These are phyloP conservation scores for Saccharum hybrid DNA, from an alignment of 202 grass and related monocot genomes.

Conservation along the genomic window DNA sequence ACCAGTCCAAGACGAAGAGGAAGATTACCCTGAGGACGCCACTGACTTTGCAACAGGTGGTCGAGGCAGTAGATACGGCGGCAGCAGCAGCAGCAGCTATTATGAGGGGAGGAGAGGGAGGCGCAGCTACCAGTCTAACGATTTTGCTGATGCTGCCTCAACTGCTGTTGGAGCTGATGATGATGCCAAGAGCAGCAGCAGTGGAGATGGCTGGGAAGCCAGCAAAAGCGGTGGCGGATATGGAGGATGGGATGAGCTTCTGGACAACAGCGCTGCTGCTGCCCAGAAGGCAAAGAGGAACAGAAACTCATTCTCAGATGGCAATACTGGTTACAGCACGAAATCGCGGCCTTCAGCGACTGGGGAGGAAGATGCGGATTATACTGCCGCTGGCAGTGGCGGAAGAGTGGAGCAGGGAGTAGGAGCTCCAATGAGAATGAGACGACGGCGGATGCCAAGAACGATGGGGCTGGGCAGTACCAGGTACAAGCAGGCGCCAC, in stretches of 20 bases:
- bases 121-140: conserved; percentile 29
- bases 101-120: not conserved
- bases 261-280: not conserved
- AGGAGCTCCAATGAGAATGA: conserved; percentile 26
- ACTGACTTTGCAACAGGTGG: conserved; percentile 14
- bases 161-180: not conserved
- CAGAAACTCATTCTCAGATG: conserved; percentile 3
- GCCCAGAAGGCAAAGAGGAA: not conserved
- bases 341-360: not conserved
- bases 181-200: conserved; percentile 4
- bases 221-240: conserved; percentile 7
- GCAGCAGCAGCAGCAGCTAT: not conserved
- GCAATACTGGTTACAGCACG: not conserved
- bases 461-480: conserved; percentile 36
- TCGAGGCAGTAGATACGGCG: not conserved
- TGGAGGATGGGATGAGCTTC: conserved; percentile 57
- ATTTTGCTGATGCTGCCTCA: conserved; percentile 9
- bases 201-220: not conserved
- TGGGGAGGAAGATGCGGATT: not conserved
- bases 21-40: conserved; percentile 3
- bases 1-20: conserved; percentile 16
- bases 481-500: conserved; percentile 63
- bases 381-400: not conserved
- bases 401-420: not conserved
- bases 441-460: conserved; percentile 27